Base-by-base conservation (phyloP, 2,329 filamentous ascomycete species). In the Pseudogymnoascus sp. region DNA sequence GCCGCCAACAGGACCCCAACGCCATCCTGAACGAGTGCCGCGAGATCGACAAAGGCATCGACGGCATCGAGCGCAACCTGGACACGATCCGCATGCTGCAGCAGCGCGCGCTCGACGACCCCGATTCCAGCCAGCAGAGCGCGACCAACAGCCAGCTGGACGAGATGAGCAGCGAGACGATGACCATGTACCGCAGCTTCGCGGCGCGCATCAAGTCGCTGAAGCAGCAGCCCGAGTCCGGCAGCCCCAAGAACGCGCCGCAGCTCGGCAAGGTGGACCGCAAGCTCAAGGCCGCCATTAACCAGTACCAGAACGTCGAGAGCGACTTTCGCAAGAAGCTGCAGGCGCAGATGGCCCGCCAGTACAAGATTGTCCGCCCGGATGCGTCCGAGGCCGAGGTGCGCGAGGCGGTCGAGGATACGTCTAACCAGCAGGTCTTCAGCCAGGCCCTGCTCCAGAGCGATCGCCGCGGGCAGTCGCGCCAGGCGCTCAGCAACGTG, bases 301-400 rank as follows among this genome's bases (percentile, higher is more conserved):
- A 90, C 69, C 79, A 86, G 66, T 97, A 93, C 79, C 91, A 95
- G 76, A 82, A 86, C 68, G 81, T 91, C 63, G 93, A 97, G 76
- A 85, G 85, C 1, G 83, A 87, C 21, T 96, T 93, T 82, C 85
- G 89, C 73, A 89, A 89, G 76, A 87, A 88, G 69, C 86, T 91
- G 33, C 84, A 90, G 74, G 89, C 91, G 60, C 91, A 96, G 76
- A 90, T 96, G 78, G 89, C 87, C 68, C 85, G 95, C 63, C 92
- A 97, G 75, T 96, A 96, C 77, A 85, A 89, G 65, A 97, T 97
- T 73, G 93, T 95, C 63, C 84, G 87, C 67, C 90, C 92, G 21
- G 87, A 96, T 64, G 91, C 91, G 2, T 83, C 85, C 28, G 90
- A 95, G 62, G 80, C 82, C 47, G 92, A 97, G 75, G 85, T 97